These are phyloP conservation scores for Vanderwaltozyma polyspora DNA, from an alignment of 805 yeast species.

Conservation along the genomic window DNA sequence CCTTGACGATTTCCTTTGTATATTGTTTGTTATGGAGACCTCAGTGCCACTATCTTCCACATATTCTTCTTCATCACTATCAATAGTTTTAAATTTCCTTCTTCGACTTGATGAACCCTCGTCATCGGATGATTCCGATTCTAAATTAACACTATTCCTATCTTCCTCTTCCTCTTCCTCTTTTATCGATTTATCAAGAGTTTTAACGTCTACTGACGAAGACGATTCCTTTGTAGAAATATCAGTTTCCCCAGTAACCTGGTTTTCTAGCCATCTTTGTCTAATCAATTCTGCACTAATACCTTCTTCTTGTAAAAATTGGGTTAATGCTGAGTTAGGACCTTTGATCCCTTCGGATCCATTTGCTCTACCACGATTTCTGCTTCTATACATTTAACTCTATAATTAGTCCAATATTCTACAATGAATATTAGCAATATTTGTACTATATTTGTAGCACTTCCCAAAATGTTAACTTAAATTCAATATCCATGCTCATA, in stretches of 20 bases:
- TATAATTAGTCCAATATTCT: too few species aligned
- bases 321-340: constrained; percentile 82
- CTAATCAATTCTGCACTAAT: constrained; percentile 74
- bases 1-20: constrained; percentile 3
- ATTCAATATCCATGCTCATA: too few species aligned
- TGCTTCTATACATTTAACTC: constrained; percentile 25
- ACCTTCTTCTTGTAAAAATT: constrained; percentile 79
- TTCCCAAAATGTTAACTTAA: too few species aligned
- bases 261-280: constrained; percentile 30
- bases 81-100: constrained; percentile 25
- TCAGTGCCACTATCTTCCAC: constrained; percentile 4
- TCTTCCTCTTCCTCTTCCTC: constrained; percentile 4
- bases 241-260: constrained; percentile 5
- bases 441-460: too few species aligned
- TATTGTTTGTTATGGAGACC: not conserved
- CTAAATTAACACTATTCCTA: not conserved
- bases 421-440: too few species aligned
- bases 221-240: too few species aligned
- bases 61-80: constrained; percentile 26
- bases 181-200: not conserved
- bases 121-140: constrained; percentile 8
- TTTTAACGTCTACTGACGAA: not conserved
- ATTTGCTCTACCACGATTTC: constrained; percentile 12
- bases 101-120: constrained; percentile 20
- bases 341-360: constrained; percentile 29